Evolutionary conservation across 2,329 filamentous ascomycete genomes (phyloP).

Genomic region (Alternaria ethzedia): DNA sequence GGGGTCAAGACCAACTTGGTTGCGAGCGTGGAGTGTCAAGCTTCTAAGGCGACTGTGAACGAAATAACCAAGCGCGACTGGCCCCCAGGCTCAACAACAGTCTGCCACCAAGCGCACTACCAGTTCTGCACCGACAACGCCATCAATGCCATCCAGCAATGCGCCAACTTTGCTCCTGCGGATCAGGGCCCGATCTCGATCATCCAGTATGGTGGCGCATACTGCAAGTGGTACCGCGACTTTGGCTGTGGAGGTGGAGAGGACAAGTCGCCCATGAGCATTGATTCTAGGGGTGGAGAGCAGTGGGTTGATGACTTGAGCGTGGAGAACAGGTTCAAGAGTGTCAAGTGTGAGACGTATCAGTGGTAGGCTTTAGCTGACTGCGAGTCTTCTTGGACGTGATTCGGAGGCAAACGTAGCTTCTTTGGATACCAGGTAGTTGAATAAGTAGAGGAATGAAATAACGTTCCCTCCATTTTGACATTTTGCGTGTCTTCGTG

Average conservation of each 20-base stretch:
- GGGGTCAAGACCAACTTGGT: background rate
- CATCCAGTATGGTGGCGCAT: background rate
- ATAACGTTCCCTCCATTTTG: background rate
- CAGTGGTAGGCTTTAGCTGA: background rate
- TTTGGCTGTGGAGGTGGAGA: background rate
- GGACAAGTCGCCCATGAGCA: background rate
- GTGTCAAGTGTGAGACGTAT: background rate
- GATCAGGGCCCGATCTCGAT: background rate
- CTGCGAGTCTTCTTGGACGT: background rate
- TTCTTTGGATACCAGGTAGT: background rate
- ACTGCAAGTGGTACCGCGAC: constrained; percentile 2
- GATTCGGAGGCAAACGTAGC: background rate
- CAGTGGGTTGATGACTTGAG: background rate
- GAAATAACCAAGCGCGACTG: background rate
- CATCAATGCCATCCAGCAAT: background rate
- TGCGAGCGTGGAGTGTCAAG: background rate
- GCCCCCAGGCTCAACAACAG: background rate
- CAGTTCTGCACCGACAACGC: constrained; percentile 1
- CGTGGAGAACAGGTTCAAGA: background rate
- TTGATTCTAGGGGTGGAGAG: background rate
- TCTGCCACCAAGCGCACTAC: background rate
- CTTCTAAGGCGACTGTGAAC: background rate
- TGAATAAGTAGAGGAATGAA: background rate
- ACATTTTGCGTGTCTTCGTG: rapidly evolving
- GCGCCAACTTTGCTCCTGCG: background rate